Evolutionary conservation across 495 filamentous ascomycete species (phyloP).

Genomic region (Bathelium albidoporum): DNA sequence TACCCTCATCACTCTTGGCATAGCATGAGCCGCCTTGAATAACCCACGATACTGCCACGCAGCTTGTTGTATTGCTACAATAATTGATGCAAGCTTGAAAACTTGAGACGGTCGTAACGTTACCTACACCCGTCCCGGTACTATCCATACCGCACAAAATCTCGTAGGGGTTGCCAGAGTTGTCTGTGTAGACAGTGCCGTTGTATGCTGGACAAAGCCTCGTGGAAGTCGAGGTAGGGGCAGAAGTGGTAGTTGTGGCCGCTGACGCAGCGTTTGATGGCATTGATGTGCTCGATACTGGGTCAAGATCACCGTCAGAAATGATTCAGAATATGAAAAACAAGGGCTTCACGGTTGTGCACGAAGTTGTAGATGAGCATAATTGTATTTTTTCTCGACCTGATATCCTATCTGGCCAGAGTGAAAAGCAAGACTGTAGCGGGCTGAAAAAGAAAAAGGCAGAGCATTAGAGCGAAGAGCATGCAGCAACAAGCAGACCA

Average conservation of each 20-base stretch:
- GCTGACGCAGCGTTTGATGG: too few species aligned
- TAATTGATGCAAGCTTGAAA: neutral
- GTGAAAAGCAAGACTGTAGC: too few species aligned
- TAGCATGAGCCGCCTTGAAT: neutral
- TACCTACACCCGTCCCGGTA: neutral
- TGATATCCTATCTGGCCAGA: too few species aligned
- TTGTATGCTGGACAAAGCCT: neutral
- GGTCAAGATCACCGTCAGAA: too few species aligned
- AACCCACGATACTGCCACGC: neutral
- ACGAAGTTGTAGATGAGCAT: too few species aligned
- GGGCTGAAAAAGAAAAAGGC: too few species aligned
- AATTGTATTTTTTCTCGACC: too few species aligned
- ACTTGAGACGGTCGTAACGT: neutral
- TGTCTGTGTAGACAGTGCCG: neutral
- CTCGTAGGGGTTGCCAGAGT: neutral
- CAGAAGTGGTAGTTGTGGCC: neutral
- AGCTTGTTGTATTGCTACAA: constrained; percentile 1
- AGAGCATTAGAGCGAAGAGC: too few species aligned
- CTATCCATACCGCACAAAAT: neutral
- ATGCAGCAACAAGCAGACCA: too few species aligned
- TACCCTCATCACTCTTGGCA: neutral
- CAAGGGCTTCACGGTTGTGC: too few species aligned
- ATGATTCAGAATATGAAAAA: too few species aligned
- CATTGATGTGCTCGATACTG: too few species aligned
- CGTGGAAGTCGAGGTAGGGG: neutral